Percentiles rank a stretch among this genome's conserved stretches.
Evolutionary conservation across 495 filamentous ascomycete genomes (phyloP).

Genomic region (Aspergillus egyptiacus): DNA sequence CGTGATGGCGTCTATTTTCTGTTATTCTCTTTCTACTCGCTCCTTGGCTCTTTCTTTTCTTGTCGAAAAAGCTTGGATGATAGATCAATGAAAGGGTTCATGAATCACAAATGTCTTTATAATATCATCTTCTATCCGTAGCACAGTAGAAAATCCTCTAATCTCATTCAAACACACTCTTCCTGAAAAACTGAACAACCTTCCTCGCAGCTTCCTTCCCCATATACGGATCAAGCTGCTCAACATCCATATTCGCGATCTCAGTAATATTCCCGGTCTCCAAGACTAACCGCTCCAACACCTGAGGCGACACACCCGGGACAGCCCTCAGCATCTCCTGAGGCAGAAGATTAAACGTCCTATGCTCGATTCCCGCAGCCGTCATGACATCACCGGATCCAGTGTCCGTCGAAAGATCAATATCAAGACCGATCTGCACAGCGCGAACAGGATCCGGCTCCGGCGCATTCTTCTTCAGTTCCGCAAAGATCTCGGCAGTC

Average conservation of each 20-base stretch:
- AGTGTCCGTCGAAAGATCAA: constrained; percentile 45
- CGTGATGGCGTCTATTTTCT: constrained; percentile 33
- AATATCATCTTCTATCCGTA: constrained; percentile 1
- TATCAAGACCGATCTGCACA: constrained; percentile 72
- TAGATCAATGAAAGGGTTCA: constrained; percentile 43
- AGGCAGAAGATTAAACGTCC: constrained; percentile 58
- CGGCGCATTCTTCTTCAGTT: constrained; percentile 77
- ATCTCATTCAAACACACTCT: constrained; percentile 61
- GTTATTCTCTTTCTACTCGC: constrained; percentile 33
- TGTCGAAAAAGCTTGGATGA: constrained; percentile 28
- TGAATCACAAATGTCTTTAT: constrained; percentile 27
- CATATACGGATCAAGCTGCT: constrained; percentile 64
- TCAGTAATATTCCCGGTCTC: constrained; percentile 73
- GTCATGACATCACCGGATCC: constrained; percentile 55
- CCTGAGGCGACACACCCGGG: constrained; percentile 79
- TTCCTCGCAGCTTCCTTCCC: constrained; percentile 74
- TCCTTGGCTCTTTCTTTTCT: constrained; percentile 20
- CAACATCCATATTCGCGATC: constrained; percentile 78
- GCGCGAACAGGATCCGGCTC: constrained; percentile 90
- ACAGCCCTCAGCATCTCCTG: constrained; percentile 86
- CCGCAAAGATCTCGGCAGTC: constrained; percentile 93
- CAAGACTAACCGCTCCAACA: constrained; percentile 60
- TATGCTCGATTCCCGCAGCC: constrained; percentile 46
- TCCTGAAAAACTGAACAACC: constrained; percentile 78
- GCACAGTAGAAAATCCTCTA: constrained; percentile 9